These are phyloP conservation scores for Asclepias syriaca DNA, from an alignment of 257 asterid species.

Conservation along the genomic window DNA sequence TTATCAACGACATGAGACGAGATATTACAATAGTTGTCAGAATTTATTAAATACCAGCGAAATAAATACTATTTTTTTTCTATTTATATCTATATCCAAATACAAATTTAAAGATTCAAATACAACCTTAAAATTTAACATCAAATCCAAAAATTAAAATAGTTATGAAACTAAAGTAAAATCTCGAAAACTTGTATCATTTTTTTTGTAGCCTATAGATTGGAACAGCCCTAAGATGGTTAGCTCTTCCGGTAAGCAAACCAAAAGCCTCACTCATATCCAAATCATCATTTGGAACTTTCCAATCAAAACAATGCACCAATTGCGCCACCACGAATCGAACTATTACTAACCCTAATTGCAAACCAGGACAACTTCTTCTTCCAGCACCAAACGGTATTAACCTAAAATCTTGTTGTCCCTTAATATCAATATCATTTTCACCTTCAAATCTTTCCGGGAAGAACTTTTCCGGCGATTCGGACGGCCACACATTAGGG, in stretches of 20 bases:
- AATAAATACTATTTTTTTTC: no score
- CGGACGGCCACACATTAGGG: constrained; percentile 19
- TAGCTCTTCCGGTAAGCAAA: constrained; percentile 18
- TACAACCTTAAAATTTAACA: no score
- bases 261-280: constrained; percentile 31
- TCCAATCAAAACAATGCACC: constrained; percentile 29
- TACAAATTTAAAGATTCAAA: no score
- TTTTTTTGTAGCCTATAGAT: neutral
- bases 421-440: constrained; percentile 13
- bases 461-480: constrained; percentile 22
- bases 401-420: constrained; percentile 25
- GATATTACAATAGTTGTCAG: no score
- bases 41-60: no score
- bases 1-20: no score
- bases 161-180: no score
- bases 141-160: no score
- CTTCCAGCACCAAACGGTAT: constrained; percentile 28
- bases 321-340: constrained; percentile 22
- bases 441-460: constrained; percentile 21
- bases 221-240: constrained; percentile 11
- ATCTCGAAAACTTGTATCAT: neutral
- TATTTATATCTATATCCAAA: no score
- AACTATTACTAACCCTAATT: constrained; percentile 21
- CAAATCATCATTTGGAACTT: constrained; percentile 23
- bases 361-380: constrained; percentile 28